These are phyloP conservation scores for Nepenthes alata DNA, from an alignment of 179 eudicot genomes.

Conservation along the genomic window DNA sequence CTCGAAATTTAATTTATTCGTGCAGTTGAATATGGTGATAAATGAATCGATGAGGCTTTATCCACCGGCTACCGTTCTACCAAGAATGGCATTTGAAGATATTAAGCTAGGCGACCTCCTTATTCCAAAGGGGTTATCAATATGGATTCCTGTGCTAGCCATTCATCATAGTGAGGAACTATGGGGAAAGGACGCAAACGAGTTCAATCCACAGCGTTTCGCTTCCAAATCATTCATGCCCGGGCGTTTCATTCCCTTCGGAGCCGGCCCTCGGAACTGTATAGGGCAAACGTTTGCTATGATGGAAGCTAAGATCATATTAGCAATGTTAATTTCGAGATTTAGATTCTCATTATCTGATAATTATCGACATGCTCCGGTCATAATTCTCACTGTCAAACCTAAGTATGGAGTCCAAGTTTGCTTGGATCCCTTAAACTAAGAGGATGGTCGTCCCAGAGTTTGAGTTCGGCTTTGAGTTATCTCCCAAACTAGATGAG, in stretches of 20 bases:
- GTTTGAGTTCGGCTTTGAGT: not conserved
- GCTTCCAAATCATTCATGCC: conserved; percentile 40
- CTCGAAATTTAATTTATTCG: not conserved
- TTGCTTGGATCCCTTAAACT: conserved; percentile 36
- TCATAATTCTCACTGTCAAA: conserved; percentile 68
- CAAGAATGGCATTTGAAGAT: conserved; percentile 85
- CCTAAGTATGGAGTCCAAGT: conserved; percentile 89
- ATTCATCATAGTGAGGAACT: conserved; percentile 62
- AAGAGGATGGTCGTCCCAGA: not conserved
- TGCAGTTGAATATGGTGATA: conserved; percentile 71
- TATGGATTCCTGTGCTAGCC: conserved; percentile 87
- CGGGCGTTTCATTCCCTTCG: conserved; percentile 78
- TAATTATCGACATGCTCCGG: conserved; percentile 70
- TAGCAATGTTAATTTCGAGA: conserved; percentile 50
- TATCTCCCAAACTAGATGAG: too few species aligned
- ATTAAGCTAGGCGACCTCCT: conserved; percentile 58
- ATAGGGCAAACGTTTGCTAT: conserved; percentile 80
- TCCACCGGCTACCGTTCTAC: conserved; percentile 76
- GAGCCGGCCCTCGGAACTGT: conserved; percentile 79
- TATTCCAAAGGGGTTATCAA: conserved; percentile 78
- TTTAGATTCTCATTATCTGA: conserved; percentile 54
- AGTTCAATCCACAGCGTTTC: conserved; percentile 75
- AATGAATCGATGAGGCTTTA: conserved; percentile 76
- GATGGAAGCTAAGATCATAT: conserved; percentile 81
- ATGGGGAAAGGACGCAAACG: conserved; percentile 78